Conservation (phyloP, 2,329 filamentous ascomycete genomes). For the Aspergillus ochraceus region DNA sequence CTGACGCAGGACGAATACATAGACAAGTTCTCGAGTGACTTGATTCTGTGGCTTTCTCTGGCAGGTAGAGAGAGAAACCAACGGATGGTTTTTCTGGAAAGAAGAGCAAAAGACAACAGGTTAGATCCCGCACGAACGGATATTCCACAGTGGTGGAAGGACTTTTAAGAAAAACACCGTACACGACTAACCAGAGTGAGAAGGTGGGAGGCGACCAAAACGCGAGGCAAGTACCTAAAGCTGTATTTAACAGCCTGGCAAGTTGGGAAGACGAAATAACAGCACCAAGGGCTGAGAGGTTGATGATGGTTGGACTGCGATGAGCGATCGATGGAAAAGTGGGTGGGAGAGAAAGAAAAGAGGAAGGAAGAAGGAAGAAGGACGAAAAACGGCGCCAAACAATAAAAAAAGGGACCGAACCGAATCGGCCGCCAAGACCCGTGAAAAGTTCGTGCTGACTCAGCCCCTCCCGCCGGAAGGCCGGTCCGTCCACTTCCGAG, state of each 20-base stretch:
- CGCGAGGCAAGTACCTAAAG: slow-evolving; percentile 8
- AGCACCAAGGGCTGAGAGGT: slow-evolving; percentile 18
- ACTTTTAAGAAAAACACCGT: not conserved
- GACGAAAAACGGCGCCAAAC: slow-evolving; percentile 17
- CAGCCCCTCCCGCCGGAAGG: not conserved
- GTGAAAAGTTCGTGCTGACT: slow-evolving; percentile 10
- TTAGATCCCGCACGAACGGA: slow-evolving; percentile 12
- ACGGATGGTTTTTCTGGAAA: slow-evolving; percentile 30
- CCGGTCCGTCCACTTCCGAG: slow-evolving; percentile 1
- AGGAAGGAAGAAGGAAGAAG: slow-evolving; percentile 13
- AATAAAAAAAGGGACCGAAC: slow-evolving; percentile 27
- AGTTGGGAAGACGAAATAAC: slow-evolving; percentile 7
- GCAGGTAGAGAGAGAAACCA: slow-evolving; percentile 35
- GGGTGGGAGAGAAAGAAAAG: slow-evolving; percentile 19
- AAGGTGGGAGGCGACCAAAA: slow-evolving; percentile 7
- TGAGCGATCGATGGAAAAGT: slow-evolving; percentile 13
- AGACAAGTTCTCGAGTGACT: slow-evolving; percentile 62
- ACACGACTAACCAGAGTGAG: slow-evolving; percentile 20
- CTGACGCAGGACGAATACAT: slow-evolving; percentile 98
- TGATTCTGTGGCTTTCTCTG: slow-evolving; percentile 39
- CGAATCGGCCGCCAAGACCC: slow-evolving; percentile 17
- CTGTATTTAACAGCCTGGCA: slow-evolving; percentile 11
- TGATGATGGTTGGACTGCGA: slow-evolving; percentile 16
- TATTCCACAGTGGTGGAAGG: not conserved
- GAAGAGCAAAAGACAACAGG: slow-evolving; percentile 5